Evolutionary conservation across 192 early-diverging fungal genomes (phyloP).

Genomic region (Ramicandelaber brevisporus): DNA sequence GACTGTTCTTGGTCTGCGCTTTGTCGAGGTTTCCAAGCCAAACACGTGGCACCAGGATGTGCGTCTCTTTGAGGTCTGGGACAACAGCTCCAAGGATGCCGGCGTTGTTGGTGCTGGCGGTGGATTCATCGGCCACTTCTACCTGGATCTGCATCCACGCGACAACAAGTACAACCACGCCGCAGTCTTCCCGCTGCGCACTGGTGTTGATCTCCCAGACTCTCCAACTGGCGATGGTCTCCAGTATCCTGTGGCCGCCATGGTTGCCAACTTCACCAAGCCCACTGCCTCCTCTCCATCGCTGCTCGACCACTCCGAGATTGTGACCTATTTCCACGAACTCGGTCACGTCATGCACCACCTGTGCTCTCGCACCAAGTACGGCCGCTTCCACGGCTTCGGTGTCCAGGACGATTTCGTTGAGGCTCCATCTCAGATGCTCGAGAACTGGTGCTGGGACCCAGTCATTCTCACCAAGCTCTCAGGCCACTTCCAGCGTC

Average conservation of each 20-base stretch:
- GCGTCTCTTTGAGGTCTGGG: slow-evolving; percentile 40
- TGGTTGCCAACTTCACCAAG: slow-evolving; percentile 36
- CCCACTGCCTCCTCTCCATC: slow-evolving; percentile 35
- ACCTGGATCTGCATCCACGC: slow-evolving; percentile 45
- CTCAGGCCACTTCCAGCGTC: slow-evolving; percentile 35
- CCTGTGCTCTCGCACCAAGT: slow-evolving; percentile 38
- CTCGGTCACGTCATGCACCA: slow-evolving; percentile 39
- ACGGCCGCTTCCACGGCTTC: slow-evolving; percentile 39
- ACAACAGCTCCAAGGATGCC: slow-evolving; percentile 19
- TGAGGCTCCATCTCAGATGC: slow-evolving; percentile 64
- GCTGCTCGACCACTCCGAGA: slow-evolving; percentile 53
- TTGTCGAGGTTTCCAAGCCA: slow-evolving; percentile 26
- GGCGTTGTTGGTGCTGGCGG: no score
- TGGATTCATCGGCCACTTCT: slow-evolving; percentile 37
- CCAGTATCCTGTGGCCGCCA: slow-evolving; percentile 25
- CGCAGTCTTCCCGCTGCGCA: slow-evolving; percentile 38
- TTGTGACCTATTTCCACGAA: slow-evolving; percentile 56
- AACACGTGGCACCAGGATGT: slow-evolving; percentile 52
- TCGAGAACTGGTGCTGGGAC: slow-evolving; percentile 55
- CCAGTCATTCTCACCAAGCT: slow-evolving; percentile 19
- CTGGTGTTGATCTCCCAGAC: no score
- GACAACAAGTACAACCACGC: slow-evolving; percentile 43
- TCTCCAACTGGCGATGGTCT: slow-evolving; percentile 19
- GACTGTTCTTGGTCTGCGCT: slow-evolving; percentile 33
- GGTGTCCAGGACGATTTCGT: slow-evolving; percentile 55